phyloP scores from a whole-genome alignment of 2,329 filamentous ascomycete species.

The Cladophialophora immunda region DNA sequence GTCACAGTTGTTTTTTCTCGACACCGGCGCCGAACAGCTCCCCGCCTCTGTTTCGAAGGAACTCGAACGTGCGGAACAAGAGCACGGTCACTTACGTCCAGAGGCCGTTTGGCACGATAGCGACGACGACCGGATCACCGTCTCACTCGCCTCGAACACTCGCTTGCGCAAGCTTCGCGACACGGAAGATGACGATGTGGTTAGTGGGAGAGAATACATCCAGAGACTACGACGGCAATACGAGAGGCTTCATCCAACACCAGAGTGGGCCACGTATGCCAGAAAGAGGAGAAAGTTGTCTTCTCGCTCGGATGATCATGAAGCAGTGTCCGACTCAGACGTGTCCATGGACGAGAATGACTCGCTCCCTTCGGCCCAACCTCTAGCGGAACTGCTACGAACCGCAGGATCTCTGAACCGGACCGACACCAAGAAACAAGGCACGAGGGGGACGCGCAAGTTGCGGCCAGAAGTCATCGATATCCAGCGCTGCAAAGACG shows the following conservation, averaged over 20 bases:
- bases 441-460: constrained; percentile 67
- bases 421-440: constrained; percentile 55
- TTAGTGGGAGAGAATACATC: constrained; percentile 86
- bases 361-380: constrained; percentile 72
- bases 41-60: constrained; percentile 45
- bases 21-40: constrained; percentile 65
- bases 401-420: constrained; percentile 73
- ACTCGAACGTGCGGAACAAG: constrained; percentile 49
- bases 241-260: constrained; percentile 67
- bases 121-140: constrained; percentile 85
- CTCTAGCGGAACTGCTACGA: constrained; percentile 81
- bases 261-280: constrained; percentile 64
- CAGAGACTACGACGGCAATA: constrained; percentile 81
- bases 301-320: constrained; percentile 51
- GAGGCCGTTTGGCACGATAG: constrained; percentile 87
- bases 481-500: constrained; percentile 87
- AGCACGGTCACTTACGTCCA: constrained; percentile 18
- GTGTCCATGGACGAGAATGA: constrained; percentile 59
- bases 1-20: constrained; percentile 77
- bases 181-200: constrained; percentile 82
- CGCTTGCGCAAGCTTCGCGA: constrained; percentile 83
- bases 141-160: constrained; percentile 80
- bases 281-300: constrained; percentile 37
- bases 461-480: constrained; percentile 87
- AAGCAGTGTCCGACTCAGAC: constrained; percentile 59